These are phyloP conservation scores for Hysterangium stoloniferum DNA, from an alignment of 768 basidiomycete genomes.

Conservation along the genomic window DNA sequence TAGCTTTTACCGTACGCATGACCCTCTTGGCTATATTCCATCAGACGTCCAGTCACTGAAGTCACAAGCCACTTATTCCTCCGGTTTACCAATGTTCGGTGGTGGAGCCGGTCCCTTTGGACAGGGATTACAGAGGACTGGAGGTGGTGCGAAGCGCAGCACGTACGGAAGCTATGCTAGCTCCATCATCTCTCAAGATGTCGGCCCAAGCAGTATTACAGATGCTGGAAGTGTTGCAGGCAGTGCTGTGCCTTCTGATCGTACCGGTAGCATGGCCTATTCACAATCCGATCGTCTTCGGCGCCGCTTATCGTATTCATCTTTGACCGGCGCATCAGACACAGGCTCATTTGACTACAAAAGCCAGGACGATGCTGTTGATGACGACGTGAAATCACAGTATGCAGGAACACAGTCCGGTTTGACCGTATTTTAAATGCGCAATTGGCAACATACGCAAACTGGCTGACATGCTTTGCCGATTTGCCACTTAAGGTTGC, in stretches of 20 bases:
- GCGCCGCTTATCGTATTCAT: conserved; percentile 69
- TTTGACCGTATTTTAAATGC: conserved; percentile 67
- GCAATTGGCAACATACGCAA: not conserved
- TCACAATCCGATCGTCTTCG: conserved; percentile 87
- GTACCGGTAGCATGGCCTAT: conserved; percentile 57
- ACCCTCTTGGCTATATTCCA: conserved; percentile 88
- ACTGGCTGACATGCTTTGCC: too few species aligned
- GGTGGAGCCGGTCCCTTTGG: conserved; percentile 63
- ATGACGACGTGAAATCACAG: conserved; percentile 87
- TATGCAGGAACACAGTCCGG: conserved; percentile 81
- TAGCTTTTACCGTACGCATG: conserved; percentile 92
- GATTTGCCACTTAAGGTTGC: too few species aligned
- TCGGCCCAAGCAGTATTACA: conserved; percentile 48
- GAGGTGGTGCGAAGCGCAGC: conserved; percentile 64
- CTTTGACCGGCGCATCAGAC: conserved; percentile 67
- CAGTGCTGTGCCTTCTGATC: conserved; percentile 35
- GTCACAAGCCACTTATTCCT: conserved; percentile 94
- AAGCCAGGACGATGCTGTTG: conserved; percentile 77
- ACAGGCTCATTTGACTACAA: conserved; percentile 81
- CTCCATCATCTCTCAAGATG: conserved; percentile 91
- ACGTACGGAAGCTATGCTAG: conserved; percentile 62
- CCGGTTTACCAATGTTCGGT: conserved; percentile 78
- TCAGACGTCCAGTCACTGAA: conserved; percentile 93
- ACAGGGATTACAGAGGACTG: conserved; percentile 54
- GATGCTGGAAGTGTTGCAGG: conserved; percentile 59